phyloP scores from a whole-genome alignment of 306 rosid genomes.

The Sindora glabra region DNA sequence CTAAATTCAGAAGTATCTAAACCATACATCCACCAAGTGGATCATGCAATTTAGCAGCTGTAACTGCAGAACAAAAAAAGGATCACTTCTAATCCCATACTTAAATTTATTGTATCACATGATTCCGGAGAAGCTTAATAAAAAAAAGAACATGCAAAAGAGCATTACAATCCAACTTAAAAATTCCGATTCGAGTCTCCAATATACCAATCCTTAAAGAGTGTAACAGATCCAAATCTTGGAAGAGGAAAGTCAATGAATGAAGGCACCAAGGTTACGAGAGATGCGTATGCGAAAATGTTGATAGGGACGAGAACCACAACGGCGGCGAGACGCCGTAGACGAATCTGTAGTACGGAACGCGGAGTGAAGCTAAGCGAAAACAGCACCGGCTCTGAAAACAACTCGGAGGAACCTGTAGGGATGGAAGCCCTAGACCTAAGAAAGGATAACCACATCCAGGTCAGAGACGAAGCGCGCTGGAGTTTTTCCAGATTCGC shows the following conservation, averaged over 20 bases:
- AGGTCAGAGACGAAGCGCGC: not conserved
- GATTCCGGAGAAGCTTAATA: too few species aligned
- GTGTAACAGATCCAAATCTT: not conserved
- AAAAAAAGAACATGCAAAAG: not conserved
- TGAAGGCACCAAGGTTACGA: not conserved
- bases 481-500: not conserved
- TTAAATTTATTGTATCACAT: too few species aligned
- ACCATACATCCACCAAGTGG: not conserved
- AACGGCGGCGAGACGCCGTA: not conserved
- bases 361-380: not conserved
- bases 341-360: not conserved
- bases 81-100: too few species aligned
- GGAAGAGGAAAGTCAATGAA: not conserved
- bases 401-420: not conserved
- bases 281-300: not conserved
- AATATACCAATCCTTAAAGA: not conserved
- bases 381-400: not conserved
- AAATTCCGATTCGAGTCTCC: not conserved
- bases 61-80: too few species aligned
- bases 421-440: constrained; percentile 4
- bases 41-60: too few species aligned
- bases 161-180: not conserved
- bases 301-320: not conserved
- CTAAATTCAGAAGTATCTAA: not conserved
- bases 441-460: not conserved